Conservation (phyloP, 371 early-diverging fungal species). For the Mucor plumbeus region DNA sequence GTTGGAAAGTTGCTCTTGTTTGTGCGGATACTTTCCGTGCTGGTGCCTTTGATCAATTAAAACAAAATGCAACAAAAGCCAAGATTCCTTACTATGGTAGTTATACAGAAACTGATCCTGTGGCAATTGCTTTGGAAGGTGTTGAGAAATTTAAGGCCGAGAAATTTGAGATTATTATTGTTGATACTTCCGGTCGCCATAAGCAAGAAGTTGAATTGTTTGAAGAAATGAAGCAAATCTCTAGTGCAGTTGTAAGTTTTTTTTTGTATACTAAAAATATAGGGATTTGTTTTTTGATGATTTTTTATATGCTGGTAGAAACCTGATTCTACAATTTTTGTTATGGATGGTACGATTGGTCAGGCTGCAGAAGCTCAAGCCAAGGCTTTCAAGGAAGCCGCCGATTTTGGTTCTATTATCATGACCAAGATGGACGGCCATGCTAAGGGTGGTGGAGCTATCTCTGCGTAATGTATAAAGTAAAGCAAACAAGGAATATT, state of each 20-base stretch:
- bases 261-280: too few species aligned
- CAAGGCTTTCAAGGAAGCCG: constrained; percentile 94
- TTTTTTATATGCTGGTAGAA: constrained; percentile 37
- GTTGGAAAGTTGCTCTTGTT: constrained; percentile 97
- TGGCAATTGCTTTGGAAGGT: constrained; percentile 94
- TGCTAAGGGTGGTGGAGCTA: constrained; percentile 99
- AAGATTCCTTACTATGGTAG: constrained; percentile 97
- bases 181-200: constrained; percentile 99
- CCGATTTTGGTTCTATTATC: constrained; percentile 98
- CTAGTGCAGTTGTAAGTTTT: constrained; percentile 73
- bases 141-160: constrained; percentile 95
- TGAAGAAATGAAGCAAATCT: constrained; percentile 98
- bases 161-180: constrained; percentile 98
- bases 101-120: constrained; percentile 96
- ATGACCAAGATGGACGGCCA: constrained; percentile 99
- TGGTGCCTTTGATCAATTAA: constrained; percentile 99
- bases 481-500: background rate
- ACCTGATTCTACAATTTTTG: constrained; percentile 97
- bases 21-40: constrained; percentile 99
- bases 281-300: background rate
- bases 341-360: constrained; percentile 99
- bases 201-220: constrained; percentile 98
- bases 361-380: constrained; percentile 99
- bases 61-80: constrained; percentile 98
- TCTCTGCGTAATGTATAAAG: constrained; percentile 81